Base-by-base conservation (phyloP, 2,329 filamentous ascomycete genomes). In the Coniella lustricola region DNA sequence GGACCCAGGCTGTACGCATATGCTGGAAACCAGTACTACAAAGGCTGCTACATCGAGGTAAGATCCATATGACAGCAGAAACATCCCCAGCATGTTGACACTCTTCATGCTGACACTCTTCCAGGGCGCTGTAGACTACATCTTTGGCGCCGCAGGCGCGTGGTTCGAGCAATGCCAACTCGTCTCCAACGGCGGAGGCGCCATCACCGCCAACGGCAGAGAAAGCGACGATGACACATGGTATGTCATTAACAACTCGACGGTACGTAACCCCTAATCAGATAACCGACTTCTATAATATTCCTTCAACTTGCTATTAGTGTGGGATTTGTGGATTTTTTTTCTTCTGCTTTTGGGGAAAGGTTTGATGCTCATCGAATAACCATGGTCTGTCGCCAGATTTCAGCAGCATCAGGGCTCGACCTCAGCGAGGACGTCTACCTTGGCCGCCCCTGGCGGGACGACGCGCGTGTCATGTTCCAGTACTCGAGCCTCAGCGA, bases 401-500 rank as follows among this genome's bases (percentile, higher is more conserved):
- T 39, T 20, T 22, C 20, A 2, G 37, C 37, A 9, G 37, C 22
- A 13, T 7, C 37, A 39, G 20, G 20, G 3, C 12, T n/a, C 3
- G 21, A 48, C 20, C 38, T 62, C 1, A 49, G 55, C 1, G 57
- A 58, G 0, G 38, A 56, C 5, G 61, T 63, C 0, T 65, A 63
- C 44, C 57, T 66, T 13, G 63, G 63, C 8, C 60, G 63, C 0
- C 63, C 63, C 3, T 66, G 63, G 62, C 53, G 62, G 8, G 59
- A 57, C 2, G 56, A 62, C n/a, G 59, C 63, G 7, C 57, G 62
- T 1, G 63, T 65, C 4, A 64, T 65, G 16, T 64, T 61, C 34
- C 61, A 65, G 48, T 59, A 64, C 31, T 62, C 57, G 1, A 49
- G 52, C 0, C 50, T 64, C 17, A 53, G 57, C 2, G 54, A 56